Conservation (phyloP, 768 basidiomycete genomes). For the Termitomyces sp. region DNA sequence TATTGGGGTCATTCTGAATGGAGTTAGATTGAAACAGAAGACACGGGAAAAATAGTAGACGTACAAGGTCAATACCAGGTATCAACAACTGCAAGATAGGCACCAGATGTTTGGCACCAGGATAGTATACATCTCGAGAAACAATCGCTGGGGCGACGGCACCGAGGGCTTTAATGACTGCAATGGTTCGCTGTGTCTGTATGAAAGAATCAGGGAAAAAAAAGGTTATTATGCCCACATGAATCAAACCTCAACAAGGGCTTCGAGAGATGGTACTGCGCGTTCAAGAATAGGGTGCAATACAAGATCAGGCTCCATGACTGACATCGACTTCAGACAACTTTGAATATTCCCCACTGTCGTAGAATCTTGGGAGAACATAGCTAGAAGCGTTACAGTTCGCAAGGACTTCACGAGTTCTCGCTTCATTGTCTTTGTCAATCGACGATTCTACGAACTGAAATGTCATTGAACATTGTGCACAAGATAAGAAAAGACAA, state of each 20-base stretch:
- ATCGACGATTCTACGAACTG: constrained; percentile 55
- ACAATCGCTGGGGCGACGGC: constrained; percentile 79
- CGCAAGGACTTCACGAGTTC: constrained; percentile 82
- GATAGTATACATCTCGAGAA: constrained; percentile 75
- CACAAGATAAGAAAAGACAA: constrained; percentile 10
- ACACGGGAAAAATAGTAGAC: constrained; percentile 17
- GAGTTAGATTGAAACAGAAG: constrained; percentile 6
- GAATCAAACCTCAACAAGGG: constrained; percentile 68
- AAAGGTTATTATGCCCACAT: not conserved
- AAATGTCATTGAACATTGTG: not conserved
- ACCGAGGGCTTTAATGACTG: constrained; percentile 82
- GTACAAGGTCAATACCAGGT: constrained; percentile 82
- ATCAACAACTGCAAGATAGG: constrained; percentile 78
- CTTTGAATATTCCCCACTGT: constrained; percentile 76
- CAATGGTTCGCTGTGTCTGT: constrained; percentile 80
- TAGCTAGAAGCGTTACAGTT: constrained; percentile 81
- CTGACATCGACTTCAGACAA: constrained; percentile 76
- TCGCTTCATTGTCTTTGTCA: constrained; percentile 75
- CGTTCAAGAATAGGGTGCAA: constrained; percentile 79
- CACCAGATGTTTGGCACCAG: constrained; percentile 78
- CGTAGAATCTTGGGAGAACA: constrained; percentile 81
- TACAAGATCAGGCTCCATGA: constrained; percentile 85
- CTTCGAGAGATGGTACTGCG: constrained; percentile 83
- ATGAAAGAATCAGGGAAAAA: not conserved
- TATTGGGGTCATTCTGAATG: constrained; percentile 68